Percentiles rank a stretch among this genome's conserved stretches.
phyloP scores from a whole-genome alignment of 2,329 filamentous ascomycete genomes.

The Claviceps citrina region DNA sequence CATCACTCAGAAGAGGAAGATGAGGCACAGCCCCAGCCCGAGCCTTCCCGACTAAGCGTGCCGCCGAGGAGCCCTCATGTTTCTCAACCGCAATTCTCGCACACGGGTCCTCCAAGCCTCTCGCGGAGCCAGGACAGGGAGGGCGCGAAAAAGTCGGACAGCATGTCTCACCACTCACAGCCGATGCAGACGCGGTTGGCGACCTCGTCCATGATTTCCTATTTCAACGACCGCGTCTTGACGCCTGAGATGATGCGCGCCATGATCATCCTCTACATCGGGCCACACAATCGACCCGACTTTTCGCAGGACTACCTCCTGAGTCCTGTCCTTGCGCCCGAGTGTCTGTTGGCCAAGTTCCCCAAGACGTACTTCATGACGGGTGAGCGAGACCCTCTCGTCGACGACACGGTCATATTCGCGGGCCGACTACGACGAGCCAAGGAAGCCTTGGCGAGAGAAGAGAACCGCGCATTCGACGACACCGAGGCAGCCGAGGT shows the following conservation, averaged over 20 bases:
- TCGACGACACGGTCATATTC: constrained; percentile 95
- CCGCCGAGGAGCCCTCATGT: constrained; percentile 20
- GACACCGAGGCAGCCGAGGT: constrained; percentile 46
- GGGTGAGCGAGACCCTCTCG: constrained; percentile 84
- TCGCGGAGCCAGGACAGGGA: constrained; percentile 7
- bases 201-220: constrained; percentile 93
- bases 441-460: constrained; percentile 36
- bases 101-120: constrained; percentile 26
- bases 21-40: constrained; percentile 23
- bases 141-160: constrained; percentile 10
- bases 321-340: constrained; percentile 78
- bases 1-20: constrained; percentile 64
- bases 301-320: constrained; percentile 84
- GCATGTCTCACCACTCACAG: constrained; percentile 35
- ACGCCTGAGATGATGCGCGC: constrained; percentile 97
- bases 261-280: constrained; percentile 97
- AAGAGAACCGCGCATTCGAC: constrained; percentile 16
- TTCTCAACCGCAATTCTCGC: constrained; percentile 31
- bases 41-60: constrained; percentile 2
- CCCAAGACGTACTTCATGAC: constrained; percentile 91
- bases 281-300: constrained; percentile 81
- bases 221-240: constrained; percentile 89
- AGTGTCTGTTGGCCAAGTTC: constrained; percentile 67
- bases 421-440: constrained; percentile 75
- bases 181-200: constrained; percentile 72